A percentile compares a stretch with the other conserved stretches of the same genome.
Conservation (phyloP, 1,284 basidiomycete species). For the Inonotus hispidus region DNA sequence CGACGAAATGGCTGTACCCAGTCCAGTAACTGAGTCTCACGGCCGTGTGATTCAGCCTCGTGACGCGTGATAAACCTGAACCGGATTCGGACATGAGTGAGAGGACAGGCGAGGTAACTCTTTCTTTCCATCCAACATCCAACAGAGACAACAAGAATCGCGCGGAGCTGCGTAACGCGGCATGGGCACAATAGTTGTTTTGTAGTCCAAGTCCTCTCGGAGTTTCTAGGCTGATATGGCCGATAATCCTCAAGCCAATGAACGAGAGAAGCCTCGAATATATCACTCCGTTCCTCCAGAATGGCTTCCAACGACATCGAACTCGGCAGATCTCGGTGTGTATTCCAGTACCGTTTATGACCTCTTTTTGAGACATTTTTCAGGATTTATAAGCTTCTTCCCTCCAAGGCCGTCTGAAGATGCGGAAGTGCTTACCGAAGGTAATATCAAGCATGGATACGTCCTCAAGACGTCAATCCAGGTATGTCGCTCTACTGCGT, state of each 20-base stretch:
- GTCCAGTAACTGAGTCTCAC: background rate
- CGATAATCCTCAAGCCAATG: constrained; percentile 6
- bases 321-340: constrained; percentile 62
- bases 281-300: constrained; percentile 65
- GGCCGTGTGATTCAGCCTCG: background rate
- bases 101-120: background rate
- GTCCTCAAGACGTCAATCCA: constrained; percentile 53
- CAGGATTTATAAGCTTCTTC: constrained; percentile 83
- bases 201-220: background rate
- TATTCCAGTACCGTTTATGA: constrained; percentile 10
- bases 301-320: constrained; percentile 66
- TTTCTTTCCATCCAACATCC: background rate
- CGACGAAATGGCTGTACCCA: too few species aligned
- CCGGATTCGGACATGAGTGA: too few species aligned
- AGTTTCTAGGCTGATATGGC: constrained; percentile 8
- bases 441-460: constrained; percentile 79
- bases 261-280: constrained; percentile 37
- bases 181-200: background rate
- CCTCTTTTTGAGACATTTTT: background rate
- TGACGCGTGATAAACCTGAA: background rate
- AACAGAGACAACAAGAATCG: background rate
- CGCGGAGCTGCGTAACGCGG: background rate
- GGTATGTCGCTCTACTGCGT: constrained; percentile 34
- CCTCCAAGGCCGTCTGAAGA: constrained; percentile 80
- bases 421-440: constrained; percentile 78